These are phyloP conservation scores for Torulaspora delbrueckii DNA, from an alignment of 805 yeast genomes.

Conservation along the genomic window DNA sequence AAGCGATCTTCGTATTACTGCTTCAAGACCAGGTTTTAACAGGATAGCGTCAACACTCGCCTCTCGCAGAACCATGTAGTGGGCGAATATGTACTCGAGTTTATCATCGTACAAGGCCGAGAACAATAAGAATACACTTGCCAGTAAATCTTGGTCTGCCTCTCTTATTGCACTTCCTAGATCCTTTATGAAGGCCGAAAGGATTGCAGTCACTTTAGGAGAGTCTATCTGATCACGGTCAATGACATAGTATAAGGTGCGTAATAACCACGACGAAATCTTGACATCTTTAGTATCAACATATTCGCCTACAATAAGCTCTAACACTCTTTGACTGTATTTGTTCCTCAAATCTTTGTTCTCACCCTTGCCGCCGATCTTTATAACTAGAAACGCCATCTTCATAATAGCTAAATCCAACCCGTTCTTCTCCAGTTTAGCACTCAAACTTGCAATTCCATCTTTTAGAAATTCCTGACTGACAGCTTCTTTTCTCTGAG, in stretches of 20 bases:
- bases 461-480: slow-evolving; percentile 15
- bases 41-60: slow-evolving; percentile 13
- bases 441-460: background rate
- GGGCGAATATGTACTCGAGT: slow-evolving; percentile 32
- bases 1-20: slow-evolving; percentile 9
- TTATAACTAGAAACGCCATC: slow-evolving; percentile 16
- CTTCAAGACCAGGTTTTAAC: slow-evolving; percentile 23
- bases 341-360: background rate
- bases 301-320: background rate
- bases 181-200: slow-evolving; percentile 6
- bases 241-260: slow-evolving; percentile 25
- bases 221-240: slow-evolving; percentile 4
- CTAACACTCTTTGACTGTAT: slow-evolving; percentile 4
- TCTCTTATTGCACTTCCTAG: background rate
- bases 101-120: slow-evolving; percentile 15
- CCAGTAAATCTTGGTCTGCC: slow-evolving; percentile 17
- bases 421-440: slow-evolving; percentile 1
- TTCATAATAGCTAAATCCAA: slow-evolving; percentile 10
- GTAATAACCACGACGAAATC: slow-evolving; percentile 33
- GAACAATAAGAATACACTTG: slow-evolving; percentile 31
- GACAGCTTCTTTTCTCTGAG: slow-evolving; percentile 36
- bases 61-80: slow-evolving; percentile 35
- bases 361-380: background rate
- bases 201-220: slow-evolving; percentile 8
- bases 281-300: background rate